Evolutionary conservation across 1,284 basidiomycete genomes (phyloP).

Genomic region (Laetiporus sulphureus): DNA sequence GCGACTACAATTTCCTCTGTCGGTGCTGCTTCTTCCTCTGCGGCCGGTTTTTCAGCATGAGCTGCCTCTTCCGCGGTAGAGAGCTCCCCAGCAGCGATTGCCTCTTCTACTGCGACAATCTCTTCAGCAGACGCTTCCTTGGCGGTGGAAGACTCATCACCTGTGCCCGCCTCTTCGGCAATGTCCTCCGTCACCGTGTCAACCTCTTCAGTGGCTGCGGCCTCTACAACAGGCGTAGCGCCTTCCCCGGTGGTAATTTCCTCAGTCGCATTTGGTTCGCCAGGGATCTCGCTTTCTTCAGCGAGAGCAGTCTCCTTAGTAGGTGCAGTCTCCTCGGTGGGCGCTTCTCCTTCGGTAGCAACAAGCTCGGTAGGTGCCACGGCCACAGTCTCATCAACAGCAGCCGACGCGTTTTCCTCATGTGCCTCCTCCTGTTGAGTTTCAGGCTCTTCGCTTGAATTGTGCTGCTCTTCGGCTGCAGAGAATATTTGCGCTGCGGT

Average conservation of each 20-base stretch:
- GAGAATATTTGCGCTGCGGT: constrained; percentile 1
- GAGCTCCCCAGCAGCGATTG: constrained; percentile 4
- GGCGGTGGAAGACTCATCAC: not conserved
- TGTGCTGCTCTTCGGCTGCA: constrained; percentile 2
- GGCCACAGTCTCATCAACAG: not conserved
- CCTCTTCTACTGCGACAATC: not conserved
- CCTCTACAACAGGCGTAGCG: not conserved
- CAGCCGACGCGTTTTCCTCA: not conserved
- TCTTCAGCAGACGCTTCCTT: constrained; percentile 1
- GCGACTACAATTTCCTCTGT: no score
- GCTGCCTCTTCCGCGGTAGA: not conserved
- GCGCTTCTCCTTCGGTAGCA: no score
- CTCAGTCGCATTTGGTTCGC: constrained; percentile 1
- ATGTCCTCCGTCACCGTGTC: not conserved
- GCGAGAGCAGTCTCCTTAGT: not conserved
- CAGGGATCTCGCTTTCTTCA: constrained; percentile 4
- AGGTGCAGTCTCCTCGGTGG: not conserved
- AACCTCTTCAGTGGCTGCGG: not conserved
- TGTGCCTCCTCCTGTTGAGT: not conserved
- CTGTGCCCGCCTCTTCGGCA: not conserved
- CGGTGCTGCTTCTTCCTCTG: not conserved
- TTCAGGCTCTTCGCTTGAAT: not conserved
- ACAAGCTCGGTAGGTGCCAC: no score
- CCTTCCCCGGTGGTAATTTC: not conserved
- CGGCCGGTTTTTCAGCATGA: constrained; percentile 4